Base-by-base conservation (phyloP, 352 stramenopile species). In the Chrysophaeum taylorii region DNA sequence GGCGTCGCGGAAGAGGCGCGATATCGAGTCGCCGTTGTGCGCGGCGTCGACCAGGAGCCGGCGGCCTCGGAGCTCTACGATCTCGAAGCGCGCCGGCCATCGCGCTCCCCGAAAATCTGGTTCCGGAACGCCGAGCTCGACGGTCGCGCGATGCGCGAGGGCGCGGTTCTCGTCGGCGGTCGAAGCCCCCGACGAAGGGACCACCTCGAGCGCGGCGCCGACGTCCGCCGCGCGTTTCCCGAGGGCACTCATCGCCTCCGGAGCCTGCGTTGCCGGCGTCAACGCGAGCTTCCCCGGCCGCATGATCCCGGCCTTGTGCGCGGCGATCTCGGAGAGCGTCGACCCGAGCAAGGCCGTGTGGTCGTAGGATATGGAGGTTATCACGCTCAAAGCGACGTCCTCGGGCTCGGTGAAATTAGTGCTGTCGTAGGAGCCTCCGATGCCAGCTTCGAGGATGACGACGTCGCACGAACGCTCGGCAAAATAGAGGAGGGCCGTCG, bases 391-490 rank as follows among this genome's bases (percentile, higher is more conserved):
- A 9, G 80, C 90, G 7, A 87, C 82, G 23, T 90, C 81, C 18
- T 85, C 83, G 33, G 71, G 74, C 43, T 87, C 78, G 66, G 97
- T 87, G 38, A 97, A 85, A 75, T 98, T 98, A 23, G 94, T 98
- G 0, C 91, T 89, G 81, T 98, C 94, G 38, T 97, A 88, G 23
- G 90, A 82, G 41, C 94, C 94, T 25, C 94, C 94, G 57, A 98
- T 92, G n/a, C 94, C 93, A 38, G 97, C 92, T 78, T 98, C 94
- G 48, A 98, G 80, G 36, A 98, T 83, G 54, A 96, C 87, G 4
- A 95, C 90, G 77, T 97, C 92, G 23, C 96, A 82, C 23, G 80
- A 70, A 68, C 92, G 82, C 23, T 85, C 79, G 1, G 82, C 71
- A 29, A 74, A 75, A 25, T 60, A 72, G 18, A 52, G 31, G 9